A percentile compares a stretch with the other conserved stretches of the same genome.
Conservation (phyloP, 2,329 filamentous ascomycete genomes). For the Akanthomyces lecanii region DNA sequence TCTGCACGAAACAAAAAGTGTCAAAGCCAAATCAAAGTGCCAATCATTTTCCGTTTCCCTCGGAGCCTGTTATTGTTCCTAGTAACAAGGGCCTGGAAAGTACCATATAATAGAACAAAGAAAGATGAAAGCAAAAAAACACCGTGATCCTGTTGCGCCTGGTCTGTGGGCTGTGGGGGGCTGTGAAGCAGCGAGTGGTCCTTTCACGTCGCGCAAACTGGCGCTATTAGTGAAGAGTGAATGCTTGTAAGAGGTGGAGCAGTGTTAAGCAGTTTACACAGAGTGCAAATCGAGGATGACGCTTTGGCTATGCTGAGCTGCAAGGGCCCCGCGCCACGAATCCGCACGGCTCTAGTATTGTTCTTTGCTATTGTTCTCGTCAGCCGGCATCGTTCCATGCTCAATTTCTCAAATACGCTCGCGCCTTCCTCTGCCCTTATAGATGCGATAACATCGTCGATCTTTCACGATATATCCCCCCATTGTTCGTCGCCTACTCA, state of each 20-base stretch:
- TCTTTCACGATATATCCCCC: too few relatives aligned
- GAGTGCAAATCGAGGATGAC: background rate
- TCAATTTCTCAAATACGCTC: background rate
- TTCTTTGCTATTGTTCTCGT: background rate
- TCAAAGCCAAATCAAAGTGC: constrained; percentile 1
- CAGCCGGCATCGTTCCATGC: background rate
- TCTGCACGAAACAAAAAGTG: background rate
- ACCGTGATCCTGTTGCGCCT: background rate
- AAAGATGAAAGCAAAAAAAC: background rate
- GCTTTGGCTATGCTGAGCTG: background rate
- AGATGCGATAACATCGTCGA: background rate
- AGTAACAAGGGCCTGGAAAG: background rate
- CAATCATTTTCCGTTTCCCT: background rate
- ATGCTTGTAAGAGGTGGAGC: background rate
- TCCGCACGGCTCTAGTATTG: background rate
- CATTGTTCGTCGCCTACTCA: background rate
- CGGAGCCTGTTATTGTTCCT: background rate
- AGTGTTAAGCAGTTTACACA: background rate
- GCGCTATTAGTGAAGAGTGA: background rate
- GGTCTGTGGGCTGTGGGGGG: background rate
- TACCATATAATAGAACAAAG: background rate
- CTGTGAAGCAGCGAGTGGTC: background rate
- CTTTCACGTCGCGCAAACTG: background rate
- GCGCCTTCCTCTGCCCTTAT: background rate
- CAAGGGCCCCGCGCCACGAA: background rate